Percentiles rank a stretch among this genome's conserved stretches.
phyloP scores from a whole-genome alignment of 1,284 basidiomycete genomes.

The Sanghuangporus weigelae region DNA sequence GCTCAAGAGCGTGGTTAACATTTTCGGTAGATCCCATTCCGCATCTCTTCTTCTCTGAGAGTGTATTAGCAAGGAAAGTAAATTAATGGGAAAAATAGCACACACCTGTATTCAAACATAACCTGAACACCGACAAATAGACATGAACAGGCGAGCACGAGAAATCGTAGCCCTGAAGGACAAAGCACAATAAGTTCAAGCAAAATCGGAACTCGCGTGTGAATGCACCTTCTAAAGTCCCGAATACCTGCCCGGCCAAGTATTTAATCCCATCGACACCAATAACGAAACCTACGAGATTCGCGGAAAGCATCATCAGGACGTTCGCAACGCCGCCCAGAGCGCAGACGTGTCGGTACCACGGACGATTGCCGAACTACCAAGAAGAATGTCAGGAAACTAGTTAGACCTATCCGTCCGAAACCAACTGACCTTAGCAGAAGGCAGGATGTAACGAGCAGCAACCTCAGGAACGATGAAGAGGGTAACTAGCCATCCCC shows the following conservation, averaged over 20 bases:
- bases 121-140: slow-evolving; percentile 84
- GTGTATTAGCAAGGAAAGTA: slow-evolving; percentile 35
- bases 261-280: slow-evolving; percentile 80
- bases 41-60: slow-evolving; percentile 45
- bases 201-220: neutral
- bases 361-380: slow-evolving; percentile 62
- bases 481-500: slow-evolving; percentile 94
- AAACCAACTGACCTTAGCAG: slow-evolving; percentile 49
- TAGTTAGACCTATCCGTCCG: neutral
- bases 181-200: neutral
- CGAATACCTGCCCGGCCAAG: slow-evolving; percentile 62
- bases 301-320: slow-evolving; percentile 89
- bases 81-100: slow-evolving; percentile 12
- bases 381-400: neutral
- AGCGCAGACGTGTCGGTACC: slow-evolving; percentile 89
- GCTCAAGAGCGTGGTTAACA: slow-evolving; percentile 24
- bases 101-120: slow-evolving; percentile 91
- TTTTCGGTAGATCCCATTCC: slow-evolving; percentile 55
- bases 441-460: slow-evolving; percentile 55
- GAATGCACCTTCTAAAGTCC: slow-evolving; percentile 56
- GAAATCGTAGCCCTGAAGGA: slow-evolving; percentile 58
- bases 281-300: slow-evolving; percentile 93
- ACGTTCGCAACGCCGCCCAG: slow-evolving; percentile 84
- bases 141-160: slow-evolving; percentile 55
- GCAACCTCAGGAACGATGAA: slow-evolving; percentile 88